Conservation (phyloP, 2,329 filamentous ascomycete species). For the Arthrobotrys sphaeroides region DNA sequence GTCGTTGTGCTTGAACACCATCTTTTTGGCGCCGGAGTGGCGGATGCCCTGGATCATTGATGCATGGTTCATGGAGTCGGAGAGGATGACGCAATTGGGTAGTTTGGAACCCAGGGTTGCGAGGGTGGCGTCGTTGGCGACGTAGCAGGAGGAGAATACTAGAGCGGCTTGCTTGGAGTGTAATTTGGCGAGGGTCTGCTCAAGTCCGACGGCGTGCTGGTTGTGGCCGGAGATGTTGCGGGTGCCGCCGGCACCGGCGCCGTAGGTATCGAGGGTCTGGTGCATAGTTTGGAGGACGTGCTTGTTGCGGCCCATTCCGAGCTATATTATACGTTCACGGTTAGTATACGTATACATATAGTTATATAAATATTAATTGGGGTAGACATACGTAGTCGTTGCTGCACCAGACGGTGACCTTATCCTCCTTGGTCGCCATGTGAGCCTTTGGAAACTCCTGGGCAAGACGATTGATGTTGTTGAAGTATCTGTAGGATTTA, state of each 20-base stretch:
- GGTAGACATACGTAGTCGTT: slow-evolving; percentile 76
- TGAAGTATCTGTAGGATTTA: slow-evolving; percentile 99
- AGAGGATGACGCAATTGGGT: slow-evolving; percentile 96
- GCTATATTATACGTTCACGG: slow-evolving; percentile 60
- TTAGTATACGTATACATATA: background rate
- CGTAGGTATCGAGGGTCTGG: slow-evolving; percentile 90
- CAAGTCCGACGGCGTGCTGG: slow-evolving; percentile 86
- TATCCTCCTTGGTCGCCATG: slow-evolving; percentile 81
- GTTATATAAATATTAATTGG: background rate
- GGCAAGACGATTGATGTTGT: slow-evolving; percentile 98
- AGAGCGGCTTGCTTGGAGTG: slow-evolving; percentile 91
- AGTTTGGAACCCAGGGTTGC: slow-evolving; percentile 97
- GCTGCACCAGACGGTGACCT: slow-evolving; percentile 97
- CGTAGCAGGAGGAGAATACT: slow-evolving; percentile 97
- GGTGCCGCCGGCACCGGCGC: slow-evolving; percentile 92
- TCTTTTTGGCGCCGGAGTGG: slow-evolving; percentile 94
- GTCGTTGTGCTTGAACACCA: slow-evolving; percentile 99
- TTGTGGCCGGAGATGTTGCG: slow-evolving; percentile 99
- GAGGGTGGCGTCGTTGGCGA: slow-evolving; percentile 95
- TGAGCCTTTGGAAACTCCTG: slow-evolving; percentile 96
- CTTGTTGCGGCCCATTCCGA: slow-evolving; percentile 94
- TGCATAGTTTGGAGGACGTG: slow-evolving; percentile 92
- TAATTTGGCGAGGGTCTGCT: slow-evolving; percentile 82
- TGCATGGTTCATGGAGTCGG: slow-evolving; percentile 95
- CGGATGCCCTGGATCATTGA: slow-evolving; percentile 99